Evolutionary conservation across 768 basidiomycete species (phyloP).

Genomic region (Auricularia sp.): DNA sequence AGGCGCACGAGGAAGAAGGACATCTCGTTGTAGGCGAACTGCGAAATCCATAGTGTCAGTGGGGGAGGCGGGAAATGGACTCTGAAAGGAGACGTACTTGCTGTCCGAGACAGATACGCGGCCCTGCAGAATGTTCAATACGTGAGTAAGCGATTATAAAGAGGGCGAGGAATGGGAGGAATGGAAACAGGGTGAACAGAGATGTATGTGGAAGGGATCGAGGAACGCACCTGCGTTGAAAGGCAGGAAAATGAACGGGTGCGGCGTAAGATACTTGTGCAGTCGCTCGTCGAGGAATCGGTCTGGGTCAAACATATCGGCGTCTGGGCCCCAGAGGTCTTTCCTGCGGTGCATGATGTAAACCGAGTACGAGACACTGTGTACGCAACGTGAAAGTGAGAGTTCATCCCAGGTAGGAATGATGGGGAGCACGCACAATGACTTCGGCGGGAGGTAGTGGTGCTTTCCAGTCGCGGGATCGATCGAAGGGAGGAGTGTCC

Average conservation of each 20-base stretch:
- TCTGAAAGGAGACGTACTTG: conserved; percentile 18
- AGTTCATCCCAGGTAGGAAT: conserved; percentile 4
- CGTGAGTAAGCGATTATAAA: no score
- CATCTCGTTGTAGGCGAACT: conserved; percentile 49
- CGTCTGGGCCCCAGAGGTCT: conserved; percentile 51
- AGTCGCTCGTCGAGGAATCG: conserved; percentile 52
- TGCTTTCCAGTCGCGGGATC: conserved; percentile 18
- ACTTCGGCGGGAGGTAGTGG: conserved; percentile 19
- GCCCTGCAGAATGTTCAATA: conserved; percentile 20
- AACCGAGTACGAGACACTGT: conserved; percentile 18
- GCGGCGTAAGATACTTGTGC: conserved; percentile 34
- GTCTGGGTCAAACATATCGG: conserved; percentile 37
- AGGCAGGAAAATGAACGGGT: conserved; percentile 61
- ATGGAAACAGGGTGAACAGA: background rate
- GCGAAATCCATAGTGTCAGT: background rate
- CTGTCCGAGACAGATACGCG: conserved; percentile 52
- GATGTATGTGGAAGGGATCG: no score
- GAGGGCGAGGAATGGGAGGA: background rate
- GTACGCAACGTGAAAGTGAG: background rate
- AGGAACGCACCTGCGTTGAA: conserved; percentile 42
- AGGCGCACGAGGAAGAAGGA: conserved; percentile 46
- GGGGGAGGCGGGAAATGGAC: no score
- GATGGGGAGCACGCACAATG: conserved; percentile 3
- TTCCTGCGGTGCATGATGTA: conserved; percentile 29
- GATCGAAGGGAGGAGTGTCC: conserved; percentile 15